These are phyloP conservation scores for Oryza meridionalis DNA, from an alignment of 176 grass and related monocot genomes.

Conservation along the genomic window DNA sequence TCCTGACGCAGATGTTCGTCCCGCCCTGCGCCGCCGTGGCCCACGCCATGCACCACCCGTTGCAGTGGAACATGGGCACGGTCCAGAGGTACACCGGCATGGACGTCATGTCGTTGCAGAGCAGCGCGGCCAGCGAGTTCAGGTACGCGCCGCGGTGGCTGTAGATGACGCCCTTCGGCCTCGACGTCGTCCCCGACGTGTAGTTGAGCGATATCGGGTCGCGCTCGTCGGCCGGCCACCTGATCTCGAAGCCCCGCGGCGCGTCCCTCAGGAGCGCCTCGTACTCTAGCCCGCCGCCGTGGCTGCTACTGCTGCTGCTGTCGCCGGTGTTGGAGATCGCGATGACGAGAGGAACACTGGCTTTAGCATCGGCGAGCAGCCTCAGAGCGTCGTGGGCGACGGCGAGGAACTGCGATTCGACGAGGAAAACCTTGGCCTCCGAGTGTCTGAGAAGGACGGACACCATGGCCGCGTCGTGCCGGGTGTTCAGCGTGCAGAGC, in stretches of 20 bases:
- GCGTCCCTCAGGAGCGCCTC: constrained; percentile 39
- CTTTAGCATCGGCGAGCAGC: background rate
- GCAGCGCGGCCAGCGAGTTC: constrained; percentile 53
- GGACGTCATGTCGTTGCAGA: constrained; percentile 38
- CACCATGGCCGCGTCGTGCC: constrained; percentile 52
- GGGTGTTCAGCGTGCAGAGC: constrained; percentile 57
- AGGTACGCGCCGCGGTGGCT: constrained; percentile 72
- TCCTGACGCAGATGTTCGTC: constrained; percentile 53
- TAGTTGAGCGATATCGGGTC: constrained; percentile 67
- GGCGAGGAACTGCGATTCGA: constrained; percentile 47
- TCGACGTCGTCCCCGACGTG: constrained; percentile 74
- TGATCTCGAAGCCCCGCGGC: constrained; percentile 34
- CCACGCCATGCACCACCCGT: constrained; percentile 73
- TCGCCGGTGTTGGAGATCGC: background rate
- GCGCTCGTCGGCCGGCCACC: constrained; percentile 65
- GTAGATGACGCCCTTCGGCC: constrained; percentile 66
- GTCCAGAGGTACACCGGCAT: constrained; percentile 72
- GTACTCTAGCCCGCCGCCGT: constrained; percentile 7
- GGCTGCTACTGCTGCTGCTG: too few relatives aligned
- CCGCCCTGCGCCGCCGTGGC: constrained; percentile 60
- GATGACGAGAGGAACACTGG: constrained; percentile 35
- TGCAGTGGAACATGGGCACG: constrained; percentile 80
- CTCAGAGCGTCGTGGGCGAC: constrained; percentile 32
- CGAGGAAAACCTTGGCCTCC: constrained; percentile 56
- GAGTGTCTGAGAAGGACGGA: constrained; percentile 50